A percentile compares a stretch with the other conserved stretches of the same genome.
These are phyloP conservation scores for Chytriomyces sp. DNA, from an alignment of 192 early-diverging fungal species.

Conservation along the genomic window DNA sequence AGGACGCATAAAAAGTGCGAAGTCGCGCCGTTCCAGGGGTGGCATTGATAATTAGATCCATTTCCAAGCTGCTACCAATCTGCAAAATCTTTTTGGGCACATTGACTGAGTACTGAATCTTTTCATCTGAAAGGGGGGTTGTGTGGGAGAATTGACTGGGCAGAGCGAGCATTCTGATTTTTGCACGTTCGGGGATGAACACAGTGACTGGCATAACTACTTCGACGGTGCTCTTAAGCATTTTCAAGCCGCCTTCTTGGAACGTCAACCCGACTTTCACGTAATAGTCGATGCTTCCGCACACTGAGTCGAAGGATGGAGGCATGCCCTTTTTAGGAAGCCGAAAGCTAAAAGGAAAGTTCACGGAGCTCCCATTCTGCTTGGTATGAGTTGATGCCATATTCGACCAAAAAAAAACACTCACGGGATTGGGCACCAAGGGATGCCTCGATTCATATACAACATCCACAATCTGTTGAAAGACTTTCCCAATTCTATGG, in stretches of 20 bases:
- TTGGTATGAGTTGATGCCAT: no score
- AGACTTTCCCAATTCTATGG: background rate
- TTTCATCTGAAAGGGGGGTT: background rate
- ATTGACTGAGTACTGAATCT: slow-evolving; percentile 18
- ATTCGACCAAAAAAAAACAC: no score
- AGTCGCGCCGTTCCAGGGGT: slow-evolving; percentile 7
- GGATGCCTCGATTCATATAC: background rate
- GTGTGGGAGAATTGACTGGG: slow-evolving; percentile 1
- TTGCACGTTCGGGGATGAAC: slow-evolving; percentile 13
- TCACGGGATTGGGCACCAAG: background rate
- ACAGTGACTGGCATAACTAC: slow-evolving; percentile 9
- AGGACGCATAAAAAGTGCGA: slow-evolving; percentile 1
- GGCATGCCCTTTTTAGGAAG: slow-evolving; percentile 23
- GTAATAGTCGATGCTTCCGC: slow-evolving; percentile 10
- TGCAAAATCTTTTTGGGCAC: slow-evolving; percentile 1
- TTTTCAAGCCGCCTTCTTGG: background rate
- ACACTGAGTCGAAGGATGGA: slow-evolving; percentile 7
- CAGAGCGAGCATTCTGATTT: background rate
- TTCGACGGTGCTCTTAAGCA: background rate
- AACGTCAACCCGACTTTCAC: slow-evolving; percentile 1
- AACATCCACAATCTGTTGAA: background rate
- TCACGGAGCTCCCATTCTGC: background rate
- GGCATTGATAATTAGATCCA: slow-evolving; percentile 10
- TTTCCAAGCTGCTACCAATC: slow-evolving; percentile 14
- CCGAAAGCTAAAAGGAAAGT: background rate